phyloP scores from a whole-genome alignment of 139 green algal species.

The Coelastrella sp. region DNA sequence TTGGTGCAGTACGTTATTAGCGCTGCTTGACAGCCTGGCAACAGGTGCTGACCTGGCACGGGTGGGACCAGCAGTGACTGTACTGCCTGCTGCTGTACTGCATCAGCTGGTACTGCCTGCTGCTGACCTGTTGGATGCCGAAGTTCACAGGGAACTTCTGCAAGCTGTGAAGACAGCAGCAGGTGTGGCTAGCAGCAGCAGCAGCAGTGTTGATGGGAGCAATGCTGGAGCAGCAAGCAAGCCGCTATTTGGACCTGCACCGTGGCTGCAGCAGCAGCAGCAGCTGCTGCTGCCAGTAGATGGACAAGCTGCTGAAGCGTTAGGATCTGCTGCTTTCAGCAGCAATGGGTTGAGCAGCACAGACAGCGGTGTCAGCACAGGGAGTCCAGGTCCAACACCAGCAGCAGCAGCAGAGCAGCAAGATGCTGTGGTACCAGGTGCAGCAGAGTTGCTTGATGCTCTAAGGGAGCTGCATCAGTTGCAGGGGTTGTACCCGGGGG shows the following conservation, averaged over 20 bases:
- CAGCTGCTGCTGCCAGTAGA: background rate
- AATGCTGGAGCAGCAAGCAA: background rate
- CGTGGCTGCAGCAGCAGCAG: background rate
- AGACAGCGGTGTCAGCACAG: background rate
- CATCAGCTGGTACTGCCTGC: constrained; percentile 20
- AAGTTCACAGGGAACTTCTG: constrained; percentile 1
- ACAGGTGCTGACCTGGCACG: constrained; percentile 21
- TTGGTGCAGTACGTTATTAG: constrained; percentile 18
- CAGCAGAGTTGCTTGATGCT: background rate
- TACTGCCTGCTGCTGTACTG: background rate
- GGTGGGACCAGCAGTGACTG: background rate
- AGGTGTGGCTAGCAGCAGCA: background rate
- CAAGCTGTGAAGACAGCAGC: background rate
- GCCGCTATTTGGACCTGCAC: background rate
- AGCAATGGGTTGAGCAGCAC: background rate
- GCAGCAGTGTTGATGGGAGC: background rate
- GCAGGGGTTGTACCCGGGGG: constrained; percentile 34
- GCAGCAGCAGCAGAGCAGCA: background rate
- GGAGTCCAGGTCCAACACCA: constrained; percentile 5
- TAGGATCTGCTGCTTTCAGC: background rate
- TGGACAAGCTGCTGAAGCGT: background rate
- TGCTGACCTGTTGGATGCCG: constrained; percentile 11
- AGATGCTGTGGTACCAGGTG: background rate
- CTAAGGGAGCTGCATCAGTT: constrained; percentile 3
- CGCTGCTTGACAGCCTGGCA: constrained; percentile 27